Conservation (phyloP, 768 basidiomycete species). For the Lentinula boryana region DNA sequence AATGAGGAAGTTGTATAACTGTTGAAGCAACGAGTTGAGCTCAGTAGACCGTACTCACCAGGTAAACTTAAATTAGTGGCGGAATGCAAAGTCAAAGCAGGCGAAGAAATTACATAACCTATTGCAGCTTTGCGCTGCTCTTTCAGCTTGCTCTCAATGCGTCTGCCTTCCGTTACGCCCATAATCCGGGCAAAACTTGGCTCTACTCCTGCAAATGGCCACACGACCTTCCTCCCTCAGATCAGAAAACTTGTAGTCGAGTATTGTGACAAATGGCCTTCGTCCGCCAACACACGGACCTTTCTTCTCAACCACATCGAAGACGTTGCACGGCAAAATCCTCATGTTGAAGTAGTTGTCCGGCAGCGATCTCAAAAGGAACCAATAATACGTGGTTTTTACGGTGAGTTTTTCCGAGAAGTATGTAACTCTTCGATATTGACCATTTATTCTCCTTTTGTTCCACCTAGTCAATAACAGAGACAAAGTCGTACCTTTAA, state of each 20-base stretch:
- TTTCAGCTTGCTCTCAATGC: neutral
- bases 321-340: constrained; percentile 61
- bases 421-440: constrained; percentile 9
- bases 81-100: too few relatives aligned
- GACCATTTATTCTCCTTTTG: constrained; percentile 9
- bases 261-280: constrained; percentile 79
- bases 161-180: constrained; percentile 11
- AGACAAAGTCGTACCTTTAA: constrained; percentile 83
- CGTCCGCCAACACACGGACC: constrained; percentile 64
- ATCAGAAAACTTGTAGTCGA: constrained; percentile 86
- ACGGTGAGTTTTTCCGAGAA: constrained; percentile 41
- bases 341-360: constrained; percentile 82
- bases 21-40: neutral
- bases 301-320: constrained; percentile 63
- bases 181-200: constrained; percentile 41
- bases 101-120: neutral
- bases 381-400: constrained; percentile 80
- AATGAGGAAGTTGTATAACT: neutral
- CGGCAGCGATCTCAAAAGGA: constrained; percentile 68
- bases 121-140: neutral
- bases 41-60: neutral
- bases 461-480: constrained; percentile 66
- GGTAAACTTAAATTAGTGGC: too few relatives aligned
- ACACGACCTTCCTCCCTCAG: constrained; percentile 65
- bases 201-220: constrained; percentile 69